A percentile compares a stretch with the other conserved stretches of the same genome.
Conservation (phyloP, 768 basidiomycete genomes). For the Rossbeevera mucosa region DNA sequence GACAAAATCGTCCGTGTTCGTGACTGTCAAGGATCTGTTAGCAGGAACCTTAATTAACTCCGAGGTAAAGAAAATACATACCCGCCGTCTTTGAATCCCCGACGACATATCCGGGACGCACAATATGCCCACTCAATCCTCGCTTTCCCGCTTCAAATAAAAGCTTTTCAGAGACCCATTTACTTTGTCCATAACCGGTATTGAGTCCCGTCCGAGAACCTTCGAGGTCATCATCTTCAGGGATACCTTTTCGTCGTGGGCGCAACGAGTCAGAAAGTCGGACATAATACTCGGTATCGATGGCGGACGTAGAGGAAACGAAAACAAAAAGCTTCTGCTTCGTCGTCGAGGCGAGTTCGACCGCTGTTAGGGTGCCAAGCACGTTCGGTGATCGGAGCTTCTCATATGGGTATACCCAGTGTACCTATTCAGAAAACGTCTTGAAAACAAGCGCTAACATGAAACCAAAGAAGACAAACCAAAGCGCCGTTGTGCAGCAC, state of each 20-base stretch:
- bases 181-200: slow-evolving; percentile 94
- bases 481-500: slow-evolving; percentile 96
- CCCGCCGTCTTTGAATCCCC: slow-evolving; percentile 87
- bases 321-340: slow-evolving; percentile 83
- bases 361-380: slow-evolving; percentile 78
- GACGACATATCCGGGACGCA: slow-evolving; percentile 94
- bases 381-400: slow-evolving; percentile 90
- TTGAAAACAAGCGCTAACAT: neutral
- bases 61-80: slow-evolving; percentile 32
- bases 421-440: slow-evolving; percentile 54
- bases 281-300: slow-evolving; percentile 90
- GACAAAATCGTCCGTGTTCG: slow-evolving; percentile 98
- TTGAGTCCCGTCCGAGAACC: slow-evolving; percentile 70
- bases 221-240: slow-evolving; percentile 86
- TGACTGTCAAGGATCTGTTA: slow-evolving; percentile 49
- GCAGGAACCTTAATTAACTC: neutral
- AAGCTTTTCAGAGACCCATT: slow-evolving; percentile 97
- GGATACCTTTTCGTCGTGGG: slow-evolving; percentile 58
- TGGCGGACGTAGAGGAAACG: slow-evolving; percentile 92
- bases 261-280: slow-evolving; percentile 69
- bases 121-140: slow-evolving; percentile 78
- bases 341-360: slow-evolving; percentile 69
- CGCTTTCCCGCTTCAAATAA: slow-evolving; percentile 86
- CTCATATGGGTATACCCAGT: slow-evolving; percentile 99
- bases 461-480: slow-evolving; percentile 45